Evolutionary conservation across 352 stramenopile species (phyloP).

Genomic region (Blastocystis sp.): DNA sequence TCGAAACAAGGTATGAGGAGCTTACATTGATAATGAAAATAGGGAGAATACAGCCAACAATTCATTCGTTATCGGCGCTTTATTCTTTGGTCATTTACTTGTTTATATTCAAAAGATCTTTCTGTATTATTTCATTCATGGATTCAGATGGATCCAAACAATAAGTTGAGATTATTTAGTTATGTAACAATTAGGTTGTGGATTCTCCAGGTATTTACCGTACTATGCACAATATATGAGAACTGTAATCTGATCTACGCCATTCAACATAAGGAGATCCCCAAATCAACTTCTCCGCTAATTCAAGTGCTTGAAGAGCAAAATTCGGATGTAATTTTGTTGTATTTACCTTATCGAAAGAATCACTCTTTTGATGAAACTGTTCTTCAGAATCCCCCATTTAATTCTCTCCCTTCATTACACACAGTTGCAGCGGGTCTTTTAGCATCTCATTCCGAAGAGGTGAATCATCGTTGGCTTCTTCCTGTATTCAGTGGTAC

Average conservation of each 20-base stretch:
- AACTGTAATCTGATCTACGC: conserved; percentile 1
- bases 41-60: neutral
- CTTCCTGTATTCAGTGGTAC: neutral
- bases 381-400: neutral
- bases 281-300: neutral
- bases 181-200: neutral
- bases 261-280: neutral
- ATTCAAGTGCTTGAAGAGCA: conserved; percentile 4
- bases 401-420: neutral
- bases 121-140: neutral
- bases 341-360: neutral
- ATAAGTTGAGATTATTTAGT: neutral
- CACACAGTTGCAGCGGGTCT: neutral
- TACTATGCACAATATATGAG: neutral
- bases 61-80: neutral
- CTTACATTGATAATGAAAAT: neutral
- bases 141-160: neutral
- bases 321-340: neutral
- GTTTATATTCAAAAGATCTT: neutral
- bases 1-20: neutral
- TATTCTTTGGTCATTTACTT: conserved; percentile 1
- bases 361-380: neutral
- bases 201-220: neutral
- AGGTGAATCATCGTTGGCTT: conserved; percentile 13
- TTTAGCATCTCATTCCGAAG: neutral